Conservation (phyloP, 305 asterid species). For the Fraxinus baroniana region DNA sequence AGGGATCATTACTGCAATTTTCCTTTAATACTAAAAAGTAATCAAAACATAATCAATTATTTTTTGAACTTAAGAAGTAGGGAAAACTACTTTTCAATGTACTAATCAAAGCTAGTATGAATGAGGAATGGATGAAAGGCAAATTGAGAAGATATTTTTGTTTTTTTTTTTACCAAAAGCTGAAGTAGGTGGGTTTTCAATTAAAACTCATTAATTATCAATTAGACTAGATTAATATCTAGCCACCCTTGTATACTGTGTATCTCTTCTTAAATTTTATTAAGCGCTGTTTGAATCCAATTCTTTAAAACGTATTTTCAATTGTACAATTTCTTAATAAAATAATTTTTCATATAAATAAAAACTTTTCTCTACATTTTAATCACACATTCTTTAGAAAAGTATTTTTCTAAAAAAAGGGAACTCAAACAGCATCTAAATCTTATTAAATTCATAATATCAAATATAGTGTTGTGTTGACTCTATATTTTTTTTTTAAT, state of each 20-base stretch:
- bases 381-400: not conserved
- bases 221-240: not conserved
- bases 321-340: not conserved
- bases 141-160: not conserved
- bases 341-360: not conserved
- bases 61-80: not conserved
- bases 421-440: not conserved
- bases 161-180: not conserved
- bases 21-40: not conserved
- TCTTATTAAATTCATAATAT: not conserved
- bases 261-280: not conserved
- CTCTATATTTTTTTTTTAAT: too few species aligned
- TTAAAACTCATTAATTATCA: not conserved
- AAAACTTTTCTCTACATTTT: too few species aligned
- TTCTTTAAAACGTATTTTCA: not conserved
- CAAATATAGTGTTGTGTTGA: not conserved
- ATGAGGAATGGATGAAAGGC: not conserved
- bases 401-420: not conserved
- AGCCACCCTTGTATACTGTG: not conserved
- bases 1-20: too few species aligned
- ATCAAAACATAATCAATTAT: constrained; percentile 7
- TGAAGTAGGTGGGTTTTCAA: not conserved
- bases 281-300: not conserved
- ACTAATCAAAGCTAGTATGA: not conserved
- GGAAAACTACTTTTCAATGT: constrained; percentile 4